Evolutionary conservation across 78 protist genomes (phyloP).

Genomic region (Planoprotostelium fungivorum): DNA sequence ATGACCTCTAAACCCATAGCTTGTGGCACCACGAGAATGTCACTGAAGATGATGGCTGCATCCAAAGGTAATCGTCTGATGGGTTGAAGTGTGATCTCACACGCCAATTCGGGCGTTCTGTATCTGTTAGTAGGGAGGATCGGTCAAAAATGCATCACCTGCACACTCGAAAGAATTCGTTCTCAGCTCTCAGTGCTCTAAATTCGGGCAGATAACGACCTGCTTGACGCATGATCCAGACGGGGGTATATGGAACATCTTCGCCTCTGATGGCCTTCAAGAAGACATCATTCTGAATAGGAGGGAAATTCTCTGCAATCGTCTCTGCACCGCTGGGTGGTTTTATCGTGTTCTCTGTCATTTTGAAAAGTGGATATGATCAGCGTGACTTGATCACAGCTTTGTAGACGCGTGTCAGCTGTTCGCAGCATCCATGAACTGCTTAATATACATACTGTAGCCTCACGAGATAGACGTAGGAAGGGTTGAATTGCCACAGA

Average conservation of each 20-base stretch:
- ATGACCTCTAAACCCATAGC: slow-evolving; percentile 68
- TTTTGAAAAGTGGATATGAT: no score
- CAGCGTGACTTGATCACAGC: no score
- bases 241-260: slow-evolving; percentile 67
- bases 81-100: slow-evolving; percentile 86
- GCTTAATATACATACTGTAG: no score
- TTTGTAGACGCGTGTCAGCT: no score
- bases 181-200: slow-evolving; percentile 32
- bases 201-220: slow-evolving; percentile 91
- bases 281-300: slow-evolving; percentile 59
- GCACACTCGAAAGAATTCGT: slow-evolving; percentile 79
- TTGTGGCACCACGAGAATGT: slow-evolving; percentile 84
- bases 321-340: slow-evolving; percentile 32
- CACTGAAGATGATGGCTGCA: slow-evolving; percentile 91
- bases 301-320: slow-evolving; percentile 32
- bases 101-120: slow-evolving; percentile 84
- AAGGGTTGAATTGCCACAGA: no score
- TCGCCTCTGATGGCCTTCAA: slow-evolving; percentile 81
- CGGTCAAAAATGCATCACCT: slow-evolving; percentile 27
- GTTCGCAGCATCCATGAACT: no score
- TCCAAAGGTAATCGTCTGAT: slow-evolving; percentile 78
- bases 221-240: slow-evolving; percentile 97
- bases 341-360: no score
- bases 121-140: background rate
- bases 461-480: no score